Percentiles rank a stretch among this genome's conserved stretches.
These are phyloP conservation scores for Aspergillus intermedius DNA, from an alignment of 2,329 filamentous ascomycete genomes.

Conservation along the genomic window DNA sequence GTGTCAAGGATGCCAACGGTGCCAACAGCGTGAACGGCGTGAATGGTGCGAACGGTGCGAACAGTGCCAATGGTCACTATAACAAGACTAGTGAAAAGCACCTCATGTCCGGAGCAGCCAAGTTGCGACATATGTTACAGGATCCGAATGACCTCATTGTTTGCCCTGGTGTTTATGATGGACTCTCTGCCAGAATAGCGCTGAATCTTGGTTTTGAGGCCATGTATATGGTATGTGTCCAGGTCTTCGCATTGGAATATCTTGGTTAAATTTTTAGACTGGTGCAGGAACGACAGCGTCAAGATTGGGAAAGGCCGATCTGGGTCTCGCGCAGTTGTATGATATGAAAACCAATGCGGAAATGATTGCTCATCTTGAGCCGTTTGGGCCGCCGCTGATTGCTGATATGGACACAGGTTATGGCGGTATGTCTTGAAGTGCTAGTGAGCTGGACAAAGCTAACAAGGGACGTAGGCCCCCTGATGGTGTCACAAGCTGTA, in stretches of 20 bases:
- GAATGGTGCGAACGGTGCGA: too few species aligned
- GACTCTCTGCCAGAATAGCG: conserved; percentile 58
- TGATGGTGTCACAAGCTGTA: conserved; percentile 44
- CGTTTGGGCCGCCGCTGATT: conserved; percentile 49
- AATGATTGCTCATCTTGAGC: conserved; percentile 58
- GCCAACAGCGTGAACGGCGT: too few species aligned
- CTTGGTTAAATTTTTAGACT: conserved; percentile 38
- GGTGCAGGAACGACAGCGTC: conserved; percentile 58
- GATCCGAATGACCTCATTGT: conserved; percentile 40
- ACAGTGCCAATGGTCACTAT: not conserved
- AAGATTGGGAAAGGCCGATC: conserved; percentile 55
- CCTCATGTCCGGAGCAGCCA: conserved; percentile 15
- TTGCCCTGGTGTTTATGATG: conserved; percentile 63
- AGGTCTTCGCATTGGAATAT: not conserved
- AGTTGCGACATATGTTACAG: conserved; percentile 21
- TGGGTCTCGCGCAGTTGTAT: conserved; percentile 55
- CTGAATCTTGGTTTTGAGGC: conserved; percentile 57
- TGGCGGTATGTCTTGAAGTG: conserved; percentile 29
- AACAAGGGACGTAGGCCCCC: conserved; percentile 24
- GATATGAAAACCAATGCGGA: conserved; percentile 60
- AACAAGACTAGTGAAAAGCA: too few species aligned
- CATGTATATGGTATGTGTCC: conserved; percentile 59
- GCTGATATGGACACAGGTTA: conserved; percentile 53
- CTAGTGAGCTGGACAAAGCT: too few species aligned
- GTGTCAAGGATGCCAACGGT: too few species aligned